Evolutionary conservation across 163 green algal genomes (phyloP).

Genomic region (Scenedesmus sp.): DNA sequence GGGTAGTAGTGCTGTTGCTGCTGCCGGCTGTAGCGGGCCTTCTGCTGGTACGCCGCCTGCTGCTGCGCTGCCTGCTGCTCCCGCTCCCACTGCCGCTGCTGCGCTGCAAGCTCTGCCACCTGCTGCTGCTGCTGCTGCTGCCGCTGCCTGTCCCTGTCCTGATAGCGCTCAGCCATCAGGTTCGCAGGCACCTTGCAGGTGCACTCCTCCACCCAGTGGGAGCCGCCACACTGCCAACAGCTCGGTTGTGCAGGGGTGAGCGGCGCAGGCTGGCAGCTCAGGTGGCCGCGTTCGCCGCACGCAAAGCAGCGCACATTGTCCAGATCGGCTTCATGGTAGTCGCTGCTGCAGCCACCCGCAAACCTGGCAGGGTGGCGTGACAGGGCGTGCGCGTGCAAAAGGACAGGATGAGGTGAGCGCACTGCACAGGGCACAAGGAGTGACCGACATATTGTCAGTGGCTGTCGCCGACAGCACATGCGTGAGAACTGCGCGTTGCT

Average conservation of each 20-base stretch:
- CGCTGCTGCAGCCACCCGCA: conserved; percentile 37
- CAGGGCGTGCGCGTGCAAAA: not conserved
- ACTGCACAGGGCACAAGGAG: not conserved
- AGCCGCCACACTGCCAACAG: conserved; percentile 50
- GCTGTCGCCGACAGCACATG: no score
- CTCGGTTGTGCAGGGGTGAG: conserved; percentile 14
- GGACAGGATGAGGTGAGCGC: not conserved
- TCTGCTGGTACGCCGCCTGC: not conserved
- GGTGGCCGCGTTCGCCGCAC: conserved; percentile 47
- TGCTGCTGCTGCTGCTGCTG: conserved; percentile 13
- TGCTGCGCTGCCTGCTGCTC: conserved; percentile 39
- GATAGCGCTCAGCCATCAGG: conserved; percentile 45
- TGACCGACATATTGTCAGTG: no score
- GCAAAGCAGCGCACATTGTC: conserved; percentile 50
- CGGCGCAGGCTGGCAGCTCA: conserved; percentile 45
- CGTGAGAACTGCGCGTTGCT: no score
- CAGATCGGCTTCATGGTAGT: conserved; percentile 45
- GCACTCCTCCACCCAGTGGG: conserved; percentile 44
- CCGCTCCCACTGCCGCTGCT: conserved; percentile 12
- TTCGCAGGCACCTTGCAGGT: not conserved
- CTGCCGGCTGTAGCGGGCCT: not conserved
- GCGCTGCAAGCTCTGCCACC: not conserved
- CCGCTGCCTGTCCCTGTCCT: conserved; percentile 20
- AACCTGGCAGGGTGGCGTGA: not conserved
- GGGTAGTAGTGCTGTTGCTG: conserved; percentile 7